Base-by-base conservation (phyloP, 176 grass and related monocot species). In the Aechmea fasciata region DNA sequence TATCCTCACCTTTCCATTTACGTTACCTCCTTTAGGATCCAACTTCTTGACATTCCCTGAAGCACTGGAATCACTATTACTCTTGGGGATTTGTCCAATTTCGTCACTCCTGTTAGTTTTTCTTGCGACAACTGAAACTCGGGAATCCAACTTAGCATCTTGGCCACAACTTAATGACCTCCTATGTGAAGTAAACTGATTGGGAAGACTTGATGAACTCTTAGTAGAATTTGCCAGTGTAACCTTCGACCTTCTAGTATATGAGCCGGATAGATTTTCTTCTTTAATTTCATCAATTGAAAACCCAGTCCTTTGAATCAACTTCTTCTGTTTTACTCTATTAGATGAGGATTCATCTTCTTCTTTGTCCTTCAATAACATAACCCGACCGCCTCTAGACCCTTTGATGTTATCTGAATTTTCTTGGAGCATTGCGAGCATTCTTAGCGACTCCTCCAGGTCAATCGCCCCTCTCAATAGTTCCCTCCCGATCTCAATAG, bases 381-480 rank as follows among this genome's bases (percentile, higher is more conserved):
- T 51, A 63, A 92, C 65, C 76, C 81, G 84, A 75, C 71, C 86
- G 49, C 75, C 75, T 62, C 69, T 82, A 1, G 89, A 78, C 15
- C 68, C 73, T 29, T 63, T 84, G 87, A 99, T 85, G 77, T 77
- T 85, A 20, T 87, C 82, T 13, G 89, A 85, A 13, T 89, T 84
- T 13, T 99, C 94, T 69, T 90, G 94, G 11, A 93, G 65, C 80
- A 83, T 93, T 65, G 90, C 82, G 8, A 99, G 87, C 89, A 99
- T 93, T 83, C 81, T 88, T 23, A 99, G 41, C 1, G 89, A 85
- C 51, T 88, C 87, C 75, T 99, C 89, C 49, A 93, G 74, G 71
- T 99, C 89, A 75, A 89, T 89, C 33, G 92, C 83, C 11, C 87
- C 85, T 82, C 78, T 78, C 70, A 81, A 65, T 52, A 89, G 70